phyloP scores from a whole-genome alignment of 257 asterid species.

The Eustoma russellianum region DNA sequence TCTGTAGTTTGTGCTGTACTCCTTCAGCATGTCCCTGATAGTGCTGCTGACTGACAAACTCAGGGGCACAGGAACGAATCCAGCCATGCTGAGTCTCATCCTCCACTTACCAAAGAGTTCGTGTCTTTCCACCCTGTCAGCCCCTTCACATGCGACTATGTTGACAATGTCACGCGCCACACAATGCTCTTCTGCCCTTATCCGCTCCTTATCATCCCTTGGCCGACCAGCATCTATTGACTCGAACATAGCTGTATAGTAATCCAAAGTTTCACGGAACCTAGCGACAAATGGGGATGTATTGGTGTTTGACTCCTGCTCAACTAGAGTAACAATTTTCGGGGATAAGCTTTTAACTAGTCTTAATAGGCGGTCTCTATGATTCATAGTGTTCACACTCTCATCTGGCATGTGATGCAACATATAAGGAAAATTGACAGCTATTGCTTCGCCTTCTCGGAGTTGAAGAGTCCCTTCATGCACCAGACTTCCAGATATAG shows the following conservation, averaged over 20 bases:
- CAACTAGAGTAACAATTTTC: slow-evolving; percentile 68
- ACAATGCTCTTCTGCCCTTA: slow-evolving; percentile 74
- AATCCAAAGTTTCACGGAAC: slow-evolving; percentile 65
- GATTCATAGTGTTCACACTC: slow-evolving; percentile 77
- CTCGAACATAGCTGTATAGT: slow-evolving; percentile 86
- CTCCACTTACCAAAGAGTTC: slow-evolving; percentile 88
- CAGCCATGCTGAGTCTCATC: slow-evolving; percentile 62
- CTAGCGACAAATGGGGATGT: slow-evolving; percentile 60
- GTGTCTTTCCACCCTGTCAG: slow-evolving; percentile 77
- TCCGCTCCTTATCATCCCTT: slow-evolving; percentile 60
- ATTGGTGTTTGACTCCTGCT: slow-evolving; percentile 86
- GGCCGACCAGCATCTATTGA: slow-evolving; percentile 65
- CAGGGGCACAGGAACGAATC: slow-evolving; percentile 48
- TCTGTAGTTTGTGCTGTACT: slow-evolving; percentile 44
- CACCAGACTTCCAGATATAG: slow-evolving; percentile 63
- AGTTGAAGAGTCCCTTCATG: slow-evolving; percentile 40
- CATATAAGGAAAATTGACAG: slow-evolving; percentile 75
- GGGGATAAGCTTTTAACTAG: slow-evolving; percentile 78
- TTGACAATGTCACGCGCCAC: slow-evolving; percentile 80
- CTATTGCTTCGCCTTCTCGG: slow-evolving; percentile 69
- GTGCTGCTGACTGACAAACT: slow-evolving; percentile 53
- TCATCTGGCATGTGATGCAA: slow-evolving; percentile 97
- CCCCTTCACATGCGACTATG: slow-evolving; percentile 80
- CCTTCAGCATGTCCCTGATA: slow-evolving; percentile 43
- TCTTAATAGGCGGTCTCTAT: slow-evolving; percentile 65